Evolutionary conservation across 2,329 filamentous ascomycete species (phyloP), one percentile per base, ranked within the genome.

Genomic region (Cyclaneusma minus): DNA sequence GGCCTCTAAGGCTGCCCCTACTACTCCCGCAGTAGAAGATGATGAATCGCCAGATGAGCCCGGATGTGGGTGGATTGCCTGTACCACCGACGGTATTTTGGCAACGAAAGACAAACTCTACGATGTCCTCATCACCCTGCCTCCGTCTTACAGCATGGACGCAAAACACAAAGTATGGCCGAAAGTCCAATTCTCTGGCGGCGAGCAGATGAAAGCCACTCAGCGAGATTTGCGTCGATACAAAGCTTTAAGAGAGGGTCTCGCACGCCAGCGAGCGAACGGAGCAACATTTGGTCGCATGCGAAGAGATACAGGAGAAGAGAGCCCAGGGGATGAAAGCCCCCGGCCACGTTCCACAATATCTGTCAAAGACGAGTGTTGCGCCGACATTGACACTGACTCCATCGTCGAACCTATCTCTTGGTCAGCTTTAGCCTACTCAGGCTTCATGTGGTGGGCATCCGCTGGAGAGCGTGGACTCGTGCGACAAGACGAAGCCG

Each of bases 41-140:
- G 47, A 51, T 23, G 47, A 47, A 21, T 47, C 49, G 7, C 50
- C 53, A 18, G 62, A 60, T 13, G 61, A 68, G 21, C 47, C 53
- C 13, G 62, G 62, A 16, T 54, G 64, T 9, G 80, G 84, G 20
- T 98, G 85, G 84, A 75, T 93, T 32, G 89, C 87, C 8, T 94
- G 85, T 50, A 94, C 87, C 3, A 95, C 87, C 2, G 89, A 98
- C 53, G 87, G 80, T 44, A 89, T 98, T 31, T 64, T 98, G 9
- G 73, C 71, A 24, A 78, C 82, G 51, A 95, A 95, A 55, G 68
- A 74, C 26, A 68, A 78, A 3, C 66, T 98, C 3, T 95, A 84
- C 61, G 89, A 98, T 47, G 64, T 94, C 40, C 65, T 94, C 20
- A 75, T 95, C 33, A 82, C 81, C 28, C 66, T 95, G 44, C 82